Evolutionary conservation across 306 rosid genomes (phyloP).

Genomic region (Cicer bijugum): DNA sequence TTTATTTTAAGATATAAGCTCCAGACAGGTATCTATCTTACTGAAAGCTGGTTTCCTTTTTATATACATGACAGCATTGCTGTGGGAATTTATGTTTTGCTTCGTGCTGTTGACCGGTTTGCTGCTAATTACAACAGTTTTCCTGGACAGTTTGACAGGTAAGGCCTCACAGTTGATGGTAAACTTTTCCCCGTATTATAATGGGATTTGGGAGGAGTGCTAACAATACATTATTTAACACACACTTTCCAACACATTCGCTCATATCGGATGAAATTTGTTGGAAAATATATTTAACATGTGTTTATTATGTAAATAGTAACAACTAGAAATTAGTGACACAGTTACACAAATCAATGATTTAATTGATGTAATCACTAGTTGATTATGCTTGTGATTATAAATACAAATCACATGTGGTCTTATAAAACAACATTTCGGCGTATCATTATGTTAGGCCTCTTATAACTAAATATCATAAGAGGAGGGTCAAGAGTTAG

Average conservation of each 20-base stretch:
- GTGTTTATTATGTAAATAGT: not conserved
- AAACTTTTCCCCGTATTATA: constrained; percentile 14
- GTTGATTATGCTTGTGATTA: not conserved
- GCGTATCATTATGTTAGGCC: not conserved
- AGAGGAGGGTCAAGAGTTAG: too few species aligned
- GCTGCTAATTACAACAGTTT: constrained; percentile 92
- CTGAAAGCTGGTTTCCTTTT: constrained; percentile 43
- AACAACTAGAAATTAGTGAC: not conserved
- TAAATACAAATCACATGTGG: not conserved
- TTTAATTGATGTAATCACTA: not conserved
- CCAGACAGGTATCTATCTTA: constrained; percentile 27
- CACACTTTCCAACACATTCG: not conserved
- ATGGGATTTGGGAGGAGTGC: not conserved
- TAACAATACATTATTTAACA: not conserved
- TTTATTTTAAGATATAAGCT: constrained; percentile 19
- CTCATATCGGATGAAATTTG: not conserved
- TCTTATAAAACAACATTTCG: not conserved
- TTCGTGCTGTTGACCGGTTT: constrained; percentile 95
- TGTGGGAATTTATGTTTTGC: constrained; percentile 82
- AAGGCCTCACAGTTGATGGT: constrained; percentile 37
- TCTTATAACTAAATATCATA: too few species aligned
- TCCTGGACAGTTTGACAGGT: constrained; percentile 95
- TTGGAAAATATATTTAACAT: not conserved
- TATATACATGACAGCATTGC: constrained; percentile 63
- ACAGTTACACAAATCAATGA: not conserved